Evolutionary conservation across 139 green algal species (phyloP).

Genomic region (Pedinophyceae sp.): DNA sequence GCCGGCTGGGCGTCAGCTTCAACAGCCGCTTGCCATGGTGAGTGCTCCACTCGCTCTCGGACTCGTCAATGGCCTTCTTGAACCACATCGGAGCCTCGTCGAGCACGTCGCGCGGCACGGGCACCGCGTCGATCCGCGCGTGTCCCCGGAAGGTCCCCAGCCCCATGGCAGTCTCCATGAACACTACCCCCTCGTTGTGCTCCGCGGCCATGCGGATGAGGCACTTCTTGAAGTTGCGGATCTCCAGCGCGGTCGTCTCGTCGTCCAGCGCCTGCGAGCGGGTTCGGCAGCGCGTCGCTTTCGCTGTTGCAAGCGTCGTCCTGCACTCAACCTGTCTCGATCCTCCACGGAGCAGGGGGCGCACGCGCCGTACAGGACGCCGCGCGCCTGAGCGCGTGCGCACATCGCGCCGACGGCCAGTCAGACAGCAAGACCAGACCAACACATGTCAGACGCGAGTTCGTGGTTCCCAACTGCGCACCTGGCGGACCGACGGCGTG

Average conservation of each 20-base stretch:
- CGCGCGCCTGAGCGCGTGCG: too few relatives aligned
- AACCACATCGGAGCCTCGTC: constrained; percentile 23
- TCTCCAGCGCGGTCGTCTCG: constrained; percentile 79
- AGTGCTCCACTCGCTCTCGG: constrained; percentile 78
- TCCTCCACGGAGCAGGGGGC: too few relatives aligned
- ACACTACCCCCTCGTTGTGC: constrained; percentile 49
- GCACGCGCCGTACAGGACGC: too few relatives aligned
- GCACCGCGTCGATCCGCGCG: constrained; percentile 68
- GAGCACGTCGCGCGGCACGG: constrained; percentile 30
- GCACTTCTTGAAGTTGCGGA: constrained; percentile 98
- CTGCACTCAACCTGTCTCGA: too few relatives aligned
- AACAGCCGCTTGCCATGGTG: constrained; percentile 71
- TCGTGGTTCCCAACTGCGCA: too few relatives aligned
- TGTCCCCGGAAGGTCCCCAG: constrained; percentile 39
- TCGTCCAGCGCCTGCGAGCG: too few relatives aligned
- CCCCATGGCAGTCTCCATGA: constrained; percentile 72
- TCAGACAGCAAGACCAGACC: too few relatives aligned
- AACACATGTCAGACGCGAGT: too few relatives aligned
- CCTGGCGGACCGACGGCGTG: constrained; percentile 25
- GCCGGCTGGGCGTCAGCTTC: constrained; percentile 15
- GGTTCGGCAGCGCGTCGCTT: too few relatives aligned
- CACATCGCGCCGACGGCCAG: too few relatives aligned
- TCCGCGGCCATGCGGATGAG: constrained; percentile 53
- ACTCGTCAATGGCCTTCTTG: constrained; percentile 60
- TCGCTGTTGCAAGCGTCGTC: too few relatives aligned